Base-by-base conservation (phyloP, 2,329 filamentous ascomycete genomes). In the Claviceps sp. region DNA sequence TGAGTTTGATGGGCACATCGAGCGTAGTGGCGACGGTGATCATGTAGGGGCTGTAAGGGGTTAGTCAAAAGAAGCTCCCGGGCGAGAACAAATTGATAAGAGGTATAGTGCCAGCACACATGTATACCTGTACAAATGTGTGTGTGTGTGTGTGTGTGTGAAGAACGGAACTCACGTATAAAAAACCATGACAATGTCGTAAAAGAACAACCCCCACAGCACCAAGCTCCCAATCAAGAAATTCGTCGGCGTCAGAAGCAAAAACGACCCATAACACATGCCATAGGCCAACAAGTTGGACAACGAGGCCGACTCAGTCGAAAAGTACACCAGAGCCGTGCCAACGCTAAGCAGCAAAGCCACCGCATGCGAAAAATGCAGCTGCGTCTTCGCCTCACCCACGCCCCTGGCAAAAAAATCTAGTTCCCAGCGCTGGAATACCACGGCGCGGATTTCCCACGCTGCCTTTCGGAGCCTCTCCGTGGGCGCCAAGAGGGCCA, bases 181-280 rank as follows among this genome's bases (percentile, higher is more conserved):
- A 64, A 93, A 93, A 5, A 93, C 87, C 75, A 91, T 89, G 66
- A 93, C 82, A 48, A 98, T 91, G 64, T 98, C 91, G 63, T 98
- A 98, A 62, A 95, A 81, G 71, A 97, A 97, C 1, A 97, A 73
- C 0, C 85, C 87, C 10, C 74, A 71, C 1, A 97, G 73, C 10
- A 97, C 82, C 44, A 90, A 67, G 6, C 84, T 85, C 0, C 89
- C 89, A 0, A 87, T 95, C 51, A 78, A 71, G 63, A 96, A 95
- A 0, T 88, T 91, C 0, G 89, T 95, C 0, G 90, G 89, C 1
- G 89, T 95, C 72, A 97, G 81, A 50, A 95, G 70, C 60, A 91
- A 81, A 52, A 96, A 76, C 4, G 87, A 82, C 7, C 80, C 79
- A 62, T 97, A 96, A 58, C 85, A 90, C 70, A 95, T 89, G 5